Percentiles rank a stretch among this genome's conserved stretches.
Conservation (phyloP, 2,329 filamentous ascomycete genomes). For the Drechslera avenae region DNA sequence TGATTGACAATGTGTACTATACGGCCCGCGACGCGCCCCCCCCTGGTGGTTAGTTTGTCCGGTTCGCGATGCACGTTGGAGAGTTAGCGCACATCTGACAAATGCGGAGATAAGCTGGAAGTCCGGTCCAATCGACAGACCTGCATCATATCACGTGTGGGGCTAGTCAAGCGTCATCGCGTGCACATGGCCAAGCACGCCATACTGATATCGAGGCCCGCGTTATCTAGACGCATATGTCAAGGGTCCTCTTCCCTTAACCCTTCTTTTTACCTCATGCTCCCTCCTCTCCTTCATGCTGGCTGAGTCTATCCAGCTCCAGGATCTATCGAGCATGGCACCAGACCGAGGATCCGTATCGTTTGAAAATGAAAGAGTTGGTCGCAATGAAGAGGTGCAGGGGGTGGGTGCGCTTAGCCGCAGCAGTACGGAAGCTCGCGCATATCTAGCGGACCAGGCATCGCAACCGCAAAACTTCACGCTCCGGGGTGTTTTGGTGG, state of each 20-base stretch:
- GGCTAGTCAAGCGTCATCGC: constrained; percentile 23
- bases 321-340: constrained; percentile 36
- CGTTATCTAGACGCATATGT: constrained; percentile 3
- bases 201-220: constrained; percentile 16
- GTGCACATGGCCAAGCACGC: constrained; percentile 27
- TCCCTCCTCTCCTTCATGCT: constrained; percentile 14
- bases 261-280: background rate
- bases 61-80: constrained; percentile 27
- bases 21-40: constrained; percentile 10
- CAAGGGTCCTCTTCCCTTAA: background rate
- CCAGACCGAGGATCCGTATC: constrained; percentile 41
- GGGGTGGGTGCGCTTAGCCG: constrained; percentile 22
- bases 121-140: constrained; percentile 1
- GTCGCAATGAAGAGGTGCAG: constrained; percentile 20
- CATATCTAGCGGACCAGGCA: constrained; percentile 40
- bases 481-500: constrained; percentile 75
- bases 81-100: constrained; percentile 32
- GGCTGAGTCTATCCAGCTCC: constrained; percentile 28
- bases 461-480: constrained; percentile 75
- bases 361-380: constrained; percentile 28
- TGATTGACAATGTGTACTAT: background rate
- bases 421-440: constrained; percentile 24
- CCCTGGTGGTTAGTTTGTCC: background rate
- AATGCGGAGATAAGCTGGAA: constrained; percentile 39
- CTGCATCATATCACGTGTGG: constrained; percentile 22